Percentiles rank a stretch among this genome's conserved stretches.
Evolutionary conservation across 139 green algal species (phyloP).

Genomic region (Micractinium conductrix): DNA sequence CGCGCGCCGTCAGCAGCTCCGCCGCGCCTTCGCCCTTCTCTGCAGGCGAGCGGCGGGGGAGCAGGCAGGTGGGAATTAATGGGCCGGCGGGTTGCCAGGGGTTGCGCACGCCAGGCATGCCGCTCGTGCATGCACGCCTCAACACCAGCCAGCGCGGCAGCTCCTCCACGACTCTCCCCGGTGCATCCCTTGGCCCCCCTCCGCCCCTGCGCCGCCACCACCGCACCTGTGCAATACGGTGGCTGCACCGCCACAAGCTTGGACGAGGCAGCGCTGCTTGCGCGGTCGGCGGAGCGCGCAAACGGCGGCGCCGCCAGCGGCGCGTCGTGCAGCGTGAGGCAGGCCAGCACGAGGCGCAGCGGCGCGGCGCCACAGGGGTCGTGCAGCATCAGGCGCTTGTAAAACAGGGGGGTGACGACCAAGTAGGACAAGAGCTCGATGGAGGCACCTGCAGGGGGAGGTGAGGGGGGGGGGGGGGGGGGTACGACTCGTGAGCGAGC

Average conservation of each 20-base stretch:
- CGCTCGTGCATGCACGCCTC: too few species aligned
- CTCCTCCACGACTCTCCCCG: too few species aligned
- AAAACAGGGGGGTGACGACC: constrained; percentile 47
- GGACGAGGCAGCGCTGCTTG: constrained; percentile 1
- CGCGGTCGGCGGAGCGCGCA: constrained; percentile 5
- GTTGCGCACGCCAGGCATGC: too few species aligned
- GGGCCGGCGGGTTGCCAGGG: too few species aligned
- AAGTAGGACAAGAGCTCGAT: constrained; percentile 53
- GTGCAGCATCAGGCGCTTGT: constrained; percentile 48
- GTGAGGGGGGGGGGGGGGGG: background rate
- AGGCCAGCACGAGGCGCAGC: constrained; percentile 40
- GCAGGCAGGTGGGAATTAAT: too few species aligned
- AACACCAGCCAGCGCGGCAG: too few species aligned
- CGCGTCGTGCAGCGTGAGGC: constrained; percentile 41
- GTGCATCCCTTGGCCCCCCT: background rate
- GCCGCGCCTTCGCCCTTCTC: constrained; percentile 38
- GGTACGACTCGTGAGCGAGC: too few species aligned
- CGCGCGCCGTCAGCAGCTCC: constrained; percentile 48
- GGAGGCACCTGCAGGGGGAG: constrained; percentile 32
- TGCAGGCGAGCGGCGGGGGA: background rate
- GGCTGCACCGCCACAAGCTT: constrained; percentile 37
- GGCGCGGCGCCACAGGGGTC: constrained; percentile 41
- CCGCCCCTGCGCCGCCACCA: background rate
- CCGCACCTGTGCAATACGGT: constrained; percentile 39
- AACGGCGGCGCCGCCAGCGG: constrained; percentile 48